Conservation (phyloP, 257 asterid genomes). For the Solanum medicagineum region DNA sequence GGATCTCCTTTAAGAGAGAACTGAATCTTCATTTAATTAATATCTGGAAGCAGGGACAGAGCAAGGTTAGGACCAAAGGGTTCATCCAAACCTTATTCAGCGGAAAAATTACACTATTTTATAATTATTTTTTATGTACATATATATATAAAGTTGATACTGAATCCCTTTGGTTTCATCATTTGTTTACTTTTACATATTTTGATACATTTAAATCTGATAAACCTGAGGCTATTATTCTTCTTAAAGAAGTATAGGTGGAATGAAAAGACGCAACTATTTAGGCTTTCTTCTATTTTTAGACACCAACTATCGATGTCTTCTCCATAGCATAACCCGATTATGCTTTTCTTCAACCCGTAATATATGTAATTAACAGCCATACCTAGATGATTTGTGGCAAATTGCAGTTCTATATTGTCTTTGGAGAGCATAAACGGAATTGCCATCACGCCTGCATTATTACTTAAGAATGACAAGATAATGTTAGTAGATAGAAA, state of each 20-base stretch:
- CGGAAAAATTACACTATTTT: neutral
- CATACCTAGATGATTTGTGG: constrained; percentile 76
- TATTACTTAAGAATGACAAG: constrained; percentile 40
- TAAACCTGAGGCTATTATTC: neutral
- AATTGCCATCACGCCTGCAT: constrained; percentile 78
- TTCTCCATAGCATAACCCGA: neutral
- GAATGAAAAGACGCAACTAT: neutral
- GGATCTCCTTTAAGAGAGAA: neutral
- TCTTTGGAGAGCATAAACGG: constrained; percentile 69
- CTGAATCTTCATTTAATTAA: neutral
- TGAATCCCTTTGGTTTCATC: neutral
- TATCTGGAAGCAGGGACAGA: neutral
- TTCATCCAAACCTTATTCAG: no score
- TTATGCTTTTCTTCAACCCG: neutral
- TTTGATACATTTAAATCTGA: neutral
- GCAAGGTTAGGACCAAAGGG: neutral
- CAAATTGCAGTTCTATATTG: constrained; percentile 74
- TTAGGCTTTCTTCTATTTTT: neutral
- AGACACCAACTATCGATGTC: neutral
- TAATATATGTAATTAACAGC: neutral
- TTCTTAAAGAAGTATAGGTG: neutral
- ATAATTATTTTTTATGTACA: neutral
- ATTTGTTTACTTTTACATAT: neutral
- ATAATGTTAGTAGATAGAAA: neutral
- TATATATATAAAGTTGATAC: no score